phyloP scores from a whole-genome alignment of 257 asterid genomes.

The Plectranthus barbatus region DNA sequence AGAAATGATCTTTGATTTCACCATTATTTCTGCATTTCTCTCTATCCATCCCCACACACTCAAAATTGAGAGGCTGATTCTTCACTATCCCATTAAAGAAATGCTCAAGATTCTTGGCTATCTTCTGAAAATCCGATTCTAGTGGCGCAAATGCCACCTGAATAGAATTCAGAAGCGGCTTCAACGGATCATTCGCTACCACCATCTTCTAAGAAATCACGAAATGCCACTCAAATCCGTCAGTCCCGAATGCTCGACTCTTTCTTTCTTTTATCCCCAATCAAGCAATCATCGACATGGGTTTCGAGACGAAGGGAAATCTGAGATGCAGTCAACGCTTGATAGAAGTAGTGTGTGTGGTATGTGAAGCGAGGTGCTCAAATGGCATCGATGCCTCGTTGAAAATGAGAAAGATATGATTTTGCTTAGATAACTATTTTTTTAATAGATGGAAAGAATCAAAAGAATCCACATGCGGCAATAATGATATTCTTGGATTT shows the following conservation, averaged over 20 bases:
- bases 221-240: constrained; percentile 1
- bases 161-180: constrained; percentile 56
- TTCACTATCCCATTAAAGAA: constrained; percentile 44
- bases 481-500: neutral
- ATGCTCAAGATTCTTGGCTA: constrained; percentile 53
- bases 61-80: constrained; percentile 13
- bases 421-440: neutral
- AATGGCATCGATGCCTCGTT: neutral
- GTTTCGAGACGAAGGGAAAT: neutral
- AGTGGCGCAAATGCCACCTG: constrained; percentile 61
- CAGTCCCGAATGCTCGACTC: too few relatives aligned
- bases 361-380: neutral
- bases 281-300: neutral
- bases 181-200: constrained; percentile 55
- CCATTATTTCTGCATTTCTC: constrained; percentile 33
- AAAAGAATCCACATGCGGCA: constrained; percentile 13
- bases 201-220: constrained; percentile 43
- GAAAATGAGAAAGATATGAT: neutral
- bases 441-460: neutral
- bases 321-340: constrained; percentile 11
- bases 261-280: neutral
- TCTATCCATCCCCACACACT: constrained; percentile 34
- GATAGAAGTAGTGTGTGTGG: neutral
- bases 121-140: constrained; percentile 53
- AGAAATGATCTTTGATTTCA: neutral